Conservation (phyloP, 495 filamentous ascomycete species). For the Aspergillus nidulans region DNA sequence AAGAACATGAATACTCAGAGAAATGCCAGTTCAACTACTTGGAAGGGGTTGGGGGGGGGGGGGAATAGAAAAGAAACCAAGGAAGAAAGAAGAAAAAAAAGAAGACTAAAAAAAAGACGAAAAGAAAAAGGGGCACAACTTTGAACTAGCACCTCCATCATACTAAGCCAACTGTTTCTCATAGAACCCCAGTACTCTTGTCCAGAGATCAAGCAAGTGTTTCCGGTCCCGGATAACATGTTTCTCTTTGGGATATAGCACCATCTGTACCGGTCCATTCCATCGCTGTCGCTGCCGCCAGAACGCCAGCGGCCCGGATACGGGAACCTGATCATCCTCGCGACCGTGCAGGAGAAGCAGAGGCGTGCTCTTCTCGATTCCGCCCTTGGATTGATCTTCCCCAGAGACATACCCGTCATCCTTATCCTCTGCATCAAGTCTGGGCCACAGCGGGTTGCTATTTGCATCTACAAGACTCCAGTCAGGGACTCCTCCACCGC, state of each 20-base stretch:
- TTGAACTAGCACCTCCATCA: no score
- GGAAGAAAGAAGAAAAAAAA: no score
- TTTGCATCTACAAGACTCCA: constrained; percentile 1
- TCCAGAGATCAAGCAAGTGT: constrained; percentile 4
- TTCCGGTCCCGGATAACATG: constrained; percentile 3
- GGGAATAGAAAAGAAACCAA: no score
- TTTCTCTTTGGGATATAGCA: constrained; percentile 1
- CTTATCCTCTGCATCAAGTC: not conserved
- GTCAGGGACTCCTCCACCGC: constrained; percentile 2
- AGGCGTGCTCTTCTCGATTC: not conserved
- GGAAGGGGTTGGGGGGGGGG: no score
- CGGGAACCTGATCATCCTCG: not conserved
- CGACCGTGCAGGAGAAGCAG: not conserved
- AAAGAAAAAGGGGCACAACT: no score
- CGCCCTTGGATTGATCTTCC: not conserved
- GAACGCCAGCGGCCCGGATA: constrained; percentile 2
- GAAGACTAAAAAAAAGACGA: no score
- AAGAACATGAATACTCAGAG: no score
- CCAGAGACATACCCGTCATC: not conserved
- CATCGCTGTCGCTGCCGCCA: constrained; percentile 3
- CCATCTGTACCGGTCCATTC: constrained; percentile 7
- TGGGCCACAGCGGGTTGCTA: not conserved
- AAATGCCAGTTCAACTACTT: no score
- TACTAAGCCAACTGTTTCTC: not conserved
- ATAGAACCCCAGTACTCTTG: not conserved